phyloP scores from a whole-genome alignment of 345 rosid species.

The Carallia pectinifolia region DNA sequence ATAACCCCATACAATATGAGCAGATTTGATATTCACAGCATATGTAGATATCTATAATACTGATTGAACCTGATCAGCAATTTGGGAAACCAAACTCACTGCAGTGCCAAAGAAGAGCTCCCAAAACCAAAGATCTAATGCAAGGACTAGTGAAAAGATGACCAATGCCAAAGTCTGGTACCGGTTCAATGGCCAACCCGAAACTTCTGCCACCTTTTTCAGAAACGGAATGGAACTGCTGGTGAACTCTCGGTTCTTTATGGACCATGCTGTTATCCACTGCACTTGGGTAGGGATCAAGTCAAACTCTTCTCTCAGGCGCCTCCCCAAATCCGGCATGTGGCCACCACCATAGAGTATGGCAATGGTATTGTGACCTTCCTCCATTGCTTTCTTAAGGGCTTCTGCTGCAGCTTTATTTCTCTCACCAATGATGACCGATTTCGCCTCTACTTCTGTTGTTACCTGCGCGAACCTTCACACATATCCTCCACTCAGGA shows the following conservation, averaged over 20 bases:
- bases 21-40: conserved; percentile 21
- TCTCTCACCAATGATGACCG: conserved; percentile 91
- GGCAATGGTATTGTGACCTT: conserved; percentile 71
- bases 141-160: conserved; percentile 72
- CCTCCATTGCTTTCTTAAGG: conserved; percentile 57
- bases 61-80: conserved; percentile 37
- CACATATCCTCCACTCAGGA: not conserved
- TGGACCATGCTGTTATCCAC: conserved; percentile 97
- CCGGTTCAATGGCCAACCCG: conserved; percentile 84
- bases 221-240: conserved; percentile 59
- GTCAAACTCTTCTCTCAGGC: conserved; percentile 68
- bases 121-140: conserved; percentile 87
- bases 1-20: not conserved
- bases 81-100: conserved; percentile 54
- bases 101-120: conserved; percentile 66
- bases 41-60: conserved; percentile 36
- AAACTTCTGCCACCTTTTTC: conserved; percentile 61
- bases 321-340: conserved; percentile 94
- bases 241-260: conserved; percentile 47
- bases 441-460: conserved; percentile 67
- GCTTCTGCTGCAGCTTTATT: conserved; percentile 74
- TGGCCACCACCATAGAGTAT: conserved; percentile 94
- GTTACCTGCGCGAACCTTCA: conserved; percentile 76
- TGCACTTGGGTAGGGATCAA: conserved; percentile 60
- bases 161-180: conserved; percentile 82